Evolutionary conservation across 495 filamentous ascomycete genomes (phyloP), one percentile per base, ranked within the genome.

Genomic region (Talaromyces borbonicus): DNA sequence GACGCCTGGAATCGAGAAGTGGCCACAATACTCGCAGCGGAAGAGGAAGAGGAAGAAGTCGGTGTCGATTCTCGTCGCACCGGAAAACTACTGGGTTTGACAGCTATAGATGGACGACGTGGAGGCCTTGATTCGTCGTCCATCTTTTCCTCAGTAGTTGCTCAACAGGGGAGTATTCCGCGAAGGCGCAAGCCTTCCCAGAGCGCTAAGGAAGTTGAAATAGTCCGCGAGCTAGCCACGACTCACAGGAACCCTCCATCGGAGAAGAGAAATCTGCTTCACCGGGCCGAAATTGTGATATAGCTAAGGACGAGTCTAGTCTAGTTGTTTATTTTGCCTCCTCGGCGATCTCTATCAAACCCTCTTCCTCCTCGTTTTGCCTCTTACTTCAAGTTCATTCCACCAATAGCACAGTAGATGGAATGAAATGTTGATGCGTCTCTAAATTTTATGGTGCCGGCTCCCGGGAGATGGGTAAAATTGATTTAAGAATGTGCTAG

Each of bases 61-160:
- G 15, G 3, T 27, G 12, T 55, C 55, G 5, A 53, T 18, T 31
- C 56, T 55, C 3, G 23, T 47, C 22, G 16, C 14, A 15, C 16
- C 11, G 18, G 61, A 46, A 11, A 53, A 55, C 41, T 49, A 52
- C n/a, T 33, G 40, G 49, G 38, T 46, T 48, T 58, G 55, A 35
- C 49, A 59, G 43, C 37, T 36, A 18, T 41, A 12, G 23, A 58
- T 53, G 16, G 59, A 52, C 11, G 54, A 49, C 39, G 30, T 30
- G n/a, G 51, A 37, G 43, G 43, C 8, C 43, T 29, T 36, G 24
- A 31, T 9, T 35, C 43, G 43, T 35, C 43, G 18, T n/a, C 31
- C 43, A 46, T 46, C 20, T 12, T 46, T 8, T 8, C 16, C 6
- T 2, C 35, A n/a, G 16, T 19, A 16, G 18, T 20, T 16, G 8